Percentiles rank a stretch among this genome's conserved stretches.
Conservation (phyloP, 1,139 yeast genomes). For the Williopsis jadinii region DNA sequence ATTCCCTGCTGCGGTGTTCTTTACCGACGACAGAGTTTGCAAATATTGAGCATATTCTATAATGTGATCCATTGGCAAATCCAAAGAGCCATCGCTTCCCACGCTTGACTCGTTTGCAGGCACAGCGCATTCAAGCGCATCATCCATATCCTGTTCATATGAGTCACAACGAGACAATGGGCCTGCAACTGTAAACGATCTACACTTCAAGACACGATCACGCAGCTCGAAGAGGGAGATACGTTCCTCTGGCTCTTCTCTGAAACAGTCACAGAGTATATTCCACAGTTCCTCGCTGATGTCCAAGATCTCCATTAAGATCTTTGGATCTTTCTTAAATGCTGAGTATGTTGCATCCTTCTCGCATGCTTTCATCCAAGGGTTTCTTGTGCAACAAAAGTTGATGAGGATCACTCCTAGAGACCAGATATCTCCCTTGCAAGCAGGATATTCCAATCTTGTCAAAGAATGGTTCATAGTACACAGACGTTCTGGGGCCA, state of each 20-base stretch:
- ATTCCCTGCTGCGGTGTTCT: too few species aligned
- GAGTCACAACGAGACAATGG: slow-evolving; percentile 13
- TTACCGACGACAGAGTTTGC: too few species aligned
- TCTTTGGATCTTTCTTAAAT: slow-evolving; percentile 34
- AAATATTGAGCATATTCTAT: slow-evolving; percentile 1
- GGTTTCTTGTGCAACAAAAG: slow-evolving; percentile 77
- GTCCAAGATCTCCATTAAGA: slow-evolving; percentile 36
- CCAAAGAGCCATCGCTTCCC: slow-evolving; percentile 1
- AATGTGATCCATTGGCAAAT: slow-evolving; percentile 3
- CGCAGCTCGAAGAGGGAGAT: slow-evolving; percentile 42
- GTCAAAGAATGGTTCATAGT: slow-evolving; percentile 28
- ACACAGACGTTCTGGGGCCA: slow-evolving; percentile 85
- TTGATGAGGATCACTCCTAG: slow-evolving; percentile 76
- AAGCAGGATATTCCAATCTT: slow-evolving; percentile 40
- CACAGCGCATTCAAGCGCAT: slow-evolving; percentile 4
- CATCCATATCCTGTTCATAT: neutral
- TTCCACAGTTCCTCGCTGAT: slow-evolving; percentile 53
- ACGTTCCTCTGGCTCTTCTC: slow-evolving; percentile 58
- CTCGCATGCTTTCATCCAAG: slow-evolving; percentile 80
- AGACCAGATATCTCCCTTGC: slow-evolving; percentile 85
- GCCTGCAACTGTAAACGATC: slow-evolving; percentile 16
- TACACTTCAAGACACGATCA: slow-evolving; percentile 15
- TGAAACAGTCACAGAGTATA: slow-evolving; percentile 49
- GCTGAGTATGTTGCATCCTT: slow-evolving; percentile 50
- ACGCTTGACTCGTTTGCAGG: slow-evolving; percentile 1